A percentile compares a stretch with the other conserved stretches of the same genome.
Evolutionary conservation across 208 protist genomes (phyloP).

Genomic region (Trypanosomatidae sp.): DNA sequence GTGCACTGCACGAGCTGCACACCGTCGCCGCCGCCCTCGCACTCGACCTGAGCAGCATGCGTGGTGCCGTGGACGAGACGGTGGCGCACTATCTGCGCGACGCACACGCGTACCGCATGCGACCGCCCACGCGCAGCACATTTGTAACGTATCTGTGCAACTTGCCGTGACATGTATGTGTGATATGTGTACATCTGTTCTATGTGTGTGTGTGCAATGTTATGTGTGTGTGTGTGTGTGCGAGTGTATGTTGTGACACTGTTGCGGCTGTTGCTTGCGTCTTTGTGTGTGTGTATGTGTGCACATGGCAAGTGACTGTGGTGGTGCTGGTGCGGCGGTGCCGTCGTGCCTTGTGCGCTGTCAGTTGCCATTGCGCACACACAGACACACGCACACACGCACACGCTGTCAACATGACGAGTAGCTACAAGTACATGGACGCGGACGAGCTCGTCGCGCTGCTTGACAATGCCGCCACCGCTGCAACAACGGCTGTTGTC

Average conservation of each 20-base stretch:
- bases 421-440: constrained; percentile 43
- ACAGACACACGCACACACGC: constrained; percentile 1
- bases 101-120: constrained; percentile 22
- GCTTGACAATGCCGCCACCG: constrained; percentile 17
- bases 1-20: constrained; percentile 42
- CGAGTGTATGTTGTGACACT: no score
- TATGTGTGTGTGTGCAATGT: constrained; percentile 3
- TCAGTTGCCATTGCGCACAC: not conserved
- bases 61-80: constrained; percentile 25
- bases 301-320: no score
- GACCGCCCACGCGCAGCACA: constrained; percentile 22
- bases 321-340: no score
- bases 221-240: no score
- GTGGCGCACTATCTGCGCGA: constrained; percentile 36
- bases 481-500: constrained; percentile 20
- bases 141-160: constrained; percentile 52
- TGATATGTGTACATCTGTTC: not conserved
- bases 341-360: constrained; percentile 1
- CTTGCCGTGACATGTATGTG: not conserved
- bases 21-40: constrained; percentile 64
- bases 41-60: constrained; percentile 44
- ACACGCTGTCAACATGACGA: constrained; percentile 7
- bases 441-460: constrained; percentile 39
- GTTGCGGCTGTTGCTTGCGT: no score
- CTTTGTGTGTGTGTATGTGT: no score